Conservation (phyloP, 2,329 filamentous ascomycete genomes). For the Epichloe glyceriae region DNA sequence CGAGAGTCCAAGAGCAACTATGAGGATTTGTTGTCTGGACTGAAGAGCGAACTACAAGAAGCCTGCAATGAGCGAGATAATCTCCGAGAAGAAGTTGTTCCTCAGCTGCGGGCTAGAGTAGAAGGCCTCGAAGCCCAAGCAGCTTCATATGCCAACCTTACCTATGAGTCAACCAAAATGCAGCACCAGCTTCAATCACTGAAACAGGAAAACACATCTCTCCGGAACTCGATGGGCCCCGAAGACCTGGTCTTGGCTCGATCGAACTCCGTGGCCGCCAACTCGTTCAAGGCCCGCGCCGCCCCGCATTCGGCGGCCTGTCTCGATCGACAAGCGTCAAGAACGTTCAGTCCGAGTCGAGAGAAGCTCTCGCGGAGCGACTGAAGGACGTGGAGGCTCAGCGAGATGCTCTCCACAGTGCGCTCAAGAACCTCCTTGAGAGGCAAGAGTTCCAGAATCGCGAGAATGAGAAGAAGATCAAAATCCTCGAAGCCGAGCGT, state of each 20-base stretch:
- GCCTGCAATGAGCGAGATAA: conserved; percentile 84
- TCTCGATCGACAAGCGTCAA: conserved; percentile 49
- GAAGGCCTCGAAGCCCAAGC: conserved; percentile 68
- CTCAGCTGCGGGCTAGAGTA: conserved; percentile 61
- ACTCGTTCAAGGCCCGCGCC: conserved; percentile 27
- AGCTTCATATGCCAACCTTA: conserved; percentile 56
- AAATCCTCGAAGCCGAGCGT: conserved; percentile 63
- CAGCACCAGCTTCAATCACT: conserved; percentile 72
- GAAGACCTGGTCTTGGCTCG: conserved; percentile 32
- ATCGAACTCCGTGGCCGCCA: conserved; percentile 55
- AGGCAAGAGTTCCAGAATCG: conserved; percentile 75
- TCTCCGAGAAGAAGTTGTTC: conserved; percentile 76
- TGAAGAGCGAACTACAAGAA: conserved; percentile 70
- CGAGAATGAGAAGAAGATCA: conserved; percentile 72
- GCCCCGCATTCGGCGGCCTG: conserved; percentile 28
- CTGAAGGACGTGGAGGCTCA: conserved; percentile 90
- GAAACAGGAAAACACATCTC: conserved; percentile 50
- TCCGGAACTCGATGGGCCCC: conserved; percentile 28
- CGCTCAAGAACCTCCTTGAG: conserved; percentile 72
- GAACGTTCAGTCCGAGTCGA: conserved; percentile 38
- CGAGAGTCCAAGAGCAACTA: conserved; percentile 82
- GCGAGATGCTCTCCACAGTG: conserved; percentile 79
- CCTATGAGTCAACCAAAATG: conserved; percentile 72
- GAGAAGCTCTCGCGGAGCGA: conserved; percentile 61
- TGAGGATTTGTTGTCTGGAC: conserved; percentile 75